Evolutionary conservation across 805 yeast genomes (phyloP), one percentile per base, ranked within the genome.

Genomic region (Cyberlindnera mrakii): DNA sequence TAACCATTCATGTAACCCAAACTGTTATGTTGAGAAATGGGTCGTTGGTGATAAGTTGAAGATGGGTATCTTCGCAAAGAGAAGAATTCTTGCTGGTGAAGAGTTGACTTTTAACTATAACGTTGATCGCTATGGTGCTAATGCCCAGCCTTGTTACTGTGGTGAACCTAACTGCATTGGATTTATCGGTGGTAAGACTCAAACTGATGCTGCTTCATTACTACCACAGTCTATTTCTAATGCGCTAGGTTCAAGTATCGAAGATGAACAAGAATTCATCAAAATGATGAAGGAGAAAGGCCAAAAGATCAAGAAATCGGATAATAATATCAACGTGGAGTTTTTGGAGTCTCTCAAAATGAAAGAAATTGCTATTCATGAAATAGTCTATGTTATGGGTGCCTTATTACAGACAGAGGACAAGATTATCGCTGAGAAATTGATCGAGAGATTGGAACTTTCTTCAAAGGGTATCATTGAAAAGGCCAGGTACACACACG

Each of bases 21-120:
- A 93, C 62, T 91, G 96, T 18, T 87, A 77, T 55, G 96, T 91
- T 35, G 96, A 91, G 63, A 91, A 91, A 67, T 91, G 99, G 99
- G 93, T 90, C 15, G 98, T 91, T 13, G 89, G 89, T 25, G 86
- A 85, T 46, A 84, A 87, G 59, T 71, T 88, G 44, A 74, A 88
- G 51, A 93, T 93, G 98, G 99, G 98, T 25, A 85, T 91, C 19
- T 93, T 91, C 60, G 86, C 97, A 40, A 85, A 85, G 52, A 70
- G 96, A 49, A 64, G 71, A 23, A 87, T 91, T 41, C 36, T 50
- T 7, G 62, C 63, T 46, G 96, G 96, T 42, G 98, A 93, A 63
- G 99, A 91, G 60, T 78, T 91, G 52, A 87, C 97, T 1, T 70
- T 70, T 49, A 71, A 70, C 53, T 91, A 91, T 63, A 91, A 91